A percentile compares a stretch with the other conserved stretches of the same genome.
These are phyloP conservation scores for Tilletia walkeri DNA, from an alignment of 1,284 basidiomycete species.

Conservation along the genomic window DNA sequence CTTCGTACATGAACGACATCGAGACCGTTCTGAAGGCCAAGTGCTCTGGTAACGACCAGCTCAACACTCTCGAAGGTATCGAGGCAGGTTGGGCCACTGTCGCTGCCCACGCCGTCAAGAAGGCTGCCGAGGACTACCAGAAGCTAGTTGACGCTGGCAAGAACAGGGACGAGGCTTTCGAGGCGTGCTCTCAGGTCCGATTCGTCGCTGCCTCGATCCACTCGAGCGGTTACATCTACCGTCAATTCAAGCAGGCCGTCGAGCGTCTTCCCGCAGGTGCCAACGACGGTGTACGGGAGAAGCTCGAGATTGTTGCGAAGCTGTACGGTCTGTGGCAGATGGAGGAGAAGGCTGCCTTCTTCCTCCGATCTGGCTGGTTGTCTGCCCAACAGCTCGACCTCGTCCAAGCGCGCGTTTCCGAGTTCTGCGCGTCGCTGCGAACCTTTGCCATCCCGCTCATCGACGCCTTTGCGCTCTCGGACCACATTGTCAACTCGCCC, in stretches of 20 bases:
- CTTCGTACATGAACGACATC: slow-evolving; percentile 60
- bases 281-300: slow-evolving; percentile 46
- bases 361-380: slow-evolving; percentile 60
- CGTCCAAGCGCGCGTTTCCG: slow-evolving; percentile 58
- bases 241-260: slow-evolving; percentile 53
- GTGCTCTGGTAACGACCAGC: slow-evolving; percentile 55
- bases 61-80: slow-evolving; percentile 60
- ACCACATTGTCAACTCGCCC: slow-evolving; percentile 65
- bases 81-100: slow-evolving; percentile 61
- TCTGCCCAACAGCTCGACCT: slow-evolving; percentile 58
- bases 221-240: slow-evolving; percentile 55
- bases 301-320: slow-evolving; percentile 41
- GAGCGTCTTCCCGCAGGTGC: slow-evolving; percentile 37
- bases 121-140: slow-evolving; percentile 60
- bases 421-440: slow-evolving; percentile 60
- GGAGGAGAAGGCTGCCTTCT: slow-evolving; percentile 63
- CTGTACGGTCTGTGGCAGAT: slow-evolving; percentile 61
- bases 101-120: slow-evolving; percentile 62
- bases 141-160: slow-evolving; percentile 58
- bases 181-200: slow-evolving; percentile 61
- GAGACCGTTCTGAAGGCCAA: slow-evolving; percentile 57
- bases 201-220: slow-evolving; percentile 62
- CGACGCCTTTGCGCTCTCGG: slow-evolving; percentile 62
- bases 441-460: slow-evolving; percentile 60
- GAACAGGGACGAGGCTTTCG: slow-evolving; percentile 61